These are phyloP conservation scores for Dipteronia sinensis DNA, from an alignment of 345 rosid genomes.

Conservation along the genomic window DNA sequence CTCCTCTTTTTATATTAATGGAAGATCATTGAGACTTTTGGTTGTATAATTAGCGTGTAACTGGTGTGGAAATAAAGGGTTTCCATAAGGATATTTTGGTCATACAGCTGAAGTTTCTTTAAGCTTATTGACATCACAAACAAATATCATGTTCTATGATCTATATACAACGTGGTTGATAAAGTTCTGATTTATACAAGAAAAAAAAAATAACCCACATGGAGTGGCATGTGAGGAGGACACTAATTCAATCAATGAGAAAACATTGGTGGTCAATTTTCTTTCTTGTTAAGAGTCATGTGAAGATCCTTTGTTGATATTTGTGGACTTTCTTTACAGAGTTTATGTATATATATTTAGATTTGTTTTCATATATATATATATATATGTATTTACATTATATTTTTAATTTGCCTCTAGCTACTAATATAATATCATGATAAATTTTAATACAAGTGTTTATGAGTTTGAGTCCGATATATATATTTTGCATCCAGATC, in stretches of 20 bases:
- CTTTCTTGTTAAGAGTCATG: slow-evolving; percentile 13
- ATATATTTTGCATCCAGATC: too few species aligned
- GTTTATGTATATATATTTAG: too few species aligned
- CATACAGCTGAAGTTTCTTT: background rate
- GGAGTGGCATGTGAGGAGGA: slow-evolving; percentile 17
- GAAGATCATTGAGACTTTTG: too few species aligned
- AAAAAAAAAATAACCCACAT: slow-evolving; percentile 7
- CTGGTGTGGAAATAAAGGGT: background rate
- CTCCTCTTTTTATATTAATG: background rate
- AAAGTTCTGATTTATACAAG: background rate
- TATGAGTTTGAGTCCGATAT: too few species aligned
- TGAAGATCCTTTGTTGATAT: background rate
- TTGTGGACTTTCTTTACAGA: background rate
- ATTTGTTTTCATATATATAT: too few species aligned
- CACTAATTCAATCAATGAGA: slow-evolving; percentile 9
- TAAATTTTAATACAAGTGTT: too few species aligned
- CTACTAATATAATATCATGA: too few species aligned
- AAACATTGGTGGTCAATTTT: slow-evolving; percentile 18
- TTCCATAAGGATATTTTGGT: slow-evolving; percentile 1
- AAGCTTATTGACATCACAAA: background rate
- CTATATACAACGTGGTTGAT: background rate
- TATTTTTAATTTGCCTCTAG: too few species aligned
- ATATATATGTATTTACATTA: too few species aligned
- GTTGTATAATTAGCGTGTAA: background rate
- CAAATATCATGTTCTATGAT: slow-evolving; percentile 8